Conservation (phyloP, 768 basidiomycete species). For the Gelatoporia subvermispora region DNA sequence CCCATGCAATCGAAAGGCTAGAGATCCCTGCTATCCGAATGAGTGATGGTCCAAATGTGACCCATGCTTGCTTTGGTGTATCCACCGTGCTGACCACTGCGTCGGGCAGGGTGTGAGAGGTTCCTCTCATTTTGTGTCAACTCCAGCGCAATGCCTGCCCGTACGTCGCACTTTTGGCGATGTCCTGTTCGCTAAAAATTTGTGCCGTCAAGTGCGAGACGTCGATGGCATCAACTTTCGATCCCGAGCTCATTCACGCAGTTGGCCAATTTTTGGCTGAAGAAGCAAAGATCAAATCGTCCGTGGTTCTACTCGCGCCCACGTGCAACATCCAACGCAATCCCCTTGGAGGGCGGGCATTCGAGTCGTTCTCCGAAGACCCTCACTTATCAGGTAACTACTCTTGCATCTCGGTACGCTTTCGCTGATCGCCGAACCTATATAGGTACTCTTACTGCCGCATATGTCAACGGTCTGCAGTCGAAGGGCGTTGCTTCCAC, state of each 20-base stretch:
- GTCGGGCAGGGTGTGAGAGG: conserved; percentile 56
- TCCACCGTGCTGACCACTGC: not conserved
- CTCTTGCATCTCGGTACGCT: not conserved
- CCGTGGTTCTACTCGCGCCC: conserved; percentile 61
- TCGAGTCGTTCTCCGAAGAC: conserved; percentile 73
- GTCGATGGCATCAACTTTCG: conserved; percentile 66
- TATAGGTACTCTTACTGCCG: conserved; percentile 53
- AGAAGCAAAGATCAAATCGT: conserved; percentile 63
- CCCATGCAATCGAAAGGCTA: conserved; percentile 48
- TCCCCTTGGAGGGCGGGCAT: conserved; percentile 55
- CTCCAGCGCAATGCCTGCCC: conserved; percentile 62
- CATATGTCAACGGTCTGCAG: conserved; percentile 68
- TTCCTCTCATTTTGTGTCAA: conserved; percentile 58
- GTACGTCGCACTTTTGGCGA: conserved; percentile 27
- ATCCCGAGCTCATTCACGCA: conserved; percentile 47
- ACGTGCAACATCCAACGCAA: conserved; percentile 74
- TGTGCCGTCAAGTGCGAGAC: conserved; percentile 52
- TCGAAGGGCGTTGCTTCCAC: conserved; percentile 60
- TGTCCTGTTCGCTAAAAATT: not conserved
- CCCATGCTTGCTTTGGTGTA: not conserved
- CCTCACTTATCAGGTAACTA: conserved; percentile 54
- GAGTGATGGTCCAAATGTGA: conserved; percentile 65
- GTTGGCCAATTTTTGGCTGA: conserved; percentile 57
- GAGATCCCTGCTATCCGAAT: conserved; percentile 65
- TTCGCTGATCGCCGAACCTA: conserved; percentile 8